These are phyloP conservation scores for Trametes villosa DNA, from an alignment of 768 basidiomycete species.

Conservation along the genomic window DNA sequence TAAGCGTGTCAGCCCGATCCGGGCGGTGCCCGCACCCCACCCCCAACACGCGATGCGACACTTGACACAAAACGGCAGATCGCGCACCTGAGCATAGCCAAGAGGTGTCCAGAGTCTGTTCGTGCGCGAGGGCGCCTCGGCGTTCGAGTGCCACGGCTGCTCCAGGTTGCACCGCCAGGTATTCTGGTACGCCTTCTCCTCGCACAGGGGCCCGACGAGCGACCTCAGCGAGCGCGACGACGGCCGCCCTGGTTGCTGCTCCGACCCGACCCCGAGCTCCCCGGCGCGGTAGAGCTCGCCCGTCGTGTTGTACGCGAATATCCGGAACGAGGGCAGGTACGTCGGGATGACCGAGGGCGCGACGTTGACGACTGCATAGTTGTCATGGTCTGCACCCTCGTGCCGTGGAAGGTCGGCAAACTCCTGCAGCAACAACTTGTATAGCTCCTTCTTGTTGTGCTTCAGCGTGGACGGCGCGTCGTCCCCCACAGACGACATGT, in stretches of 20 bases:
- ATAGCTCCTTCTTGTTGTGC: conserved; percentile 45
- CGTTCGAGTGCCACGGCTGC: conserved; percentile 63
- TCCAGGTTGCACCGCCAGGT: conserved; percentile 69
- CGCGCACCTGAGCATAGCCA: conserved; percentile 84
- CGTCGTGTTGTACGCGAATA: conserved; percentile 82
- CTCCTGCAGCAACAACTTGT: conserved; percentile 63
- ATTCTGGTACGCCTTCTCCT: conserved; percentile 53
- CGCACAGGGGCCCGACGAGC: conserved; percentile 45
- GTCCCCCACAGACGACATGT: conserved; percentile 4
- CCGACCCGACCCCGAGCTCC: conserved; percentile 43
- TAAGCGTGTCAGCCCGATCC: conserved; percentile 10
- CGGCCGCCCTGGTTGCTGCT: conserved; percentile 17
- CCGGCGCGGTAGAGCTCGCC: conserved; percentile 40
- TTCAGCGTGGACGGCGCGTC: conserved; percentile 18
- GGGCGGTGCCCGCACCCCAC: too few species aligned
- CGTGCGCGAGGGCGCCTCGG: conserved; percentile 67
- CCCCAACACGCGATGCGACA: background rate
- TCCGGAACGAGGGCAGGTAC: conserved; percentile 78
- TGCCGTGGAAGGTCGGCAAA: conserved; percentile 65
- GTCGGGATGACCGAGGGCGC: conserved; percentile 87
- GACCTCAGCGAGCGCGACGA: conserved; percentile 14
- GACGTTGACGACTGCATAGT: conserved; percentile 80
- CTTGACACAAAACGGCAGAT: conserved; percentile 4
- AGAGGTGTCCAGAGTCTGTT: conserved; percentile 76
- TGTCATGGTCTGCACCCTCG: conserved; percentile 58